These are phyloP conservation scores for Rosa chinensis DNA, from an alignment of 306 rosid genomes.

Conservation along the genomic window DNA sequence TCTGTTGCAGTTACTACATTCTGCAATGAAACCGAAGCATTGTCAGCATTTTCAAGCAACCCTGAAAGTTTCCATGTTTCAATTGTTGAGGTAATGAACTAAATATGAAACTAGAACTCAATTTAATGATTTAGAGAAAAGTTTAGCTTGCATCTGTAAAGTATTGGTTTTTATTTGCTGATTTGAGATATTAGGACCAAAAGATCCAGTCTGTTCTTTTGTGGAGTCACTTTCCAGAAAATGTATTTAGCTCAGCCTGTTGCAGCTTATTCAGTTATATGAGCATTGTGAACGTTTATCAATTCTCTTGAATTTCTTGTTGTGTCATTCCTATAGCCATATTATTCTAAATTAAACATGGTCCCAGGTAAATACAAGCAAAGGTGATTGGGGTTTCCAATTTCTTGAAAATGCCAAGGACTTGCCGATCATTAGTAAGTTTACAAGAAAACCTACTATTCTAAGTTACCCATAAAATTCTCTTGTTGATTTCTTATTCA, in stretches of 20 bases:
- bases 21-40: conserved; percentile 63
- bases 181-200: background rate
- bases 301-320: background rate
- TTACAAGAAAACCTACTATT: conserved; percentile 1
- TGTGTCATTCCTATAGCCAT: background rate
- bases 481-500: background rate
- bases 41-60: conserved; percentile 55
- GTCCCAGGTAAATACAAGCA: conserved; percentile 61
- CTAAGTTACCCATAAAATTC: background rate
- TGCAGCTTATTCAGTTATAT: background rate
- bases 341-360: conserved; percentile 10
- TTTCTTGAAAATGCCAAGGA: conserved; percentile 88
- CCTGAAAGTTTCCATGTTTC: conserved; percentile 80
- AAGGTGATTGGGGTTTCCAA: conserved; percentile 53
- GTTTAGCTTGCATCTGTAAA: background rate
- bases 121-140: background rate
- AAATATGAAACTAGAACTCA: background rate
- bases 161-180: background rate
- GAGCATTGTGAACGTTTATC: background rate
- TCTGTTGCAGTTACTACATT: conserved; percentile 58
- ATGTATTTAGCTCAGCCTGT: background rate
- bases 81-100: conserved; percentile 61
- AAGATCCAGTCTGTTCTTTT: background rate
- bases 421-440: conserved; percentile 93
- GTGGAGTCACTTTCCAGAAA: background rate